Conservation (phyloP, 2,329 filamentous ascomycete genomes). For the Mycosphaerella sp. region DNA sequence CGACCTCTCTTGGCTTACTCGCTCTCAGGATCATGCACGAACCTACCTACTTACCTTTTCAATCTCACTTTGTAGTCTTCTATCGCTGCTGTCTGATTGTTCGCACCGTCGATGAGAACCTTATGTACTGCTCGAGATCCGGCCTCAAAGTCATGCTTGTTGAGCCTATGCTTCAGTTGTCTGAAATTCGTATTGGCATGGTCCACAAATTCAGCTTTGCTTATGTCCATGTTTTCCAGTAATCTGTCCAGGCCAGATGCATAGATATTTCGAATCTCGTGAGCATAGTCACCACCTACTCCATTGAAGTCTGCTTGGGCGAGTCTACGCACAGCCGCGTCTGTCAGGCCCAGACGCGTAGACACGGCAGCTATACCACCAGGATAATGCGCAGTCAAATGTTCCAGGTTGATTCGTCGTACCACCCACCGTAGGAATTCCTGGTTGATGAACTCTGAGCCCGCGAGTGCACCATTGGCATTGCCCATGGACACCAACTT, state of each 20-base stretch:
- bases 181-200: constrained; percentile 1
- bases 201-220: background rate
- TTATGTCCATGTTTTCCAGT: background rate
- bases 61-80: background rate
- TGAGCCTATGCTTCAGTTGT: background rate
- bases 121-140: background rate
- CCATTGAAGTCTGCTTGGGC: background rate
- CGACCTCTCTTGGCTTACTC: too few relatives aligned
- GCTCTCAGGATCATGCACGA: too few relatives aligned
- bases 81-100: background rate
- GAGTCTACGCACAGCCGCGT: background rate
- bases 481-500: constrained; percentile 1
- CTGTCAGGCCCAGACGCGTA: background rate
- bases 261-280: background rate
- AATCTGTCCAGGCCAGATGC: background rate
- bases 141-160: background rate
- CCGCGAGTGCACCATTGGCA: constrained; percentile 8
- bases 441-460: constrained; percentile 9
- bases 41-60: background rate
- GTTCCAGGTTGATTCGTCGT: background rate
- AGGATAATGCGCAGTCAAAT: background rate
- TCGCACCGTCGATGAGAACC: background rate
- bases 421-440: constrained; percentile 6
- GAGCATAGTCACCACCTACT: background rate
- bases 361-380: background rate